These are phyloP conservation scores for Boletus sensibilis DNA, from an alignment of 768 basidiomycete genomes.

Conservation along the genomic window DNA sequence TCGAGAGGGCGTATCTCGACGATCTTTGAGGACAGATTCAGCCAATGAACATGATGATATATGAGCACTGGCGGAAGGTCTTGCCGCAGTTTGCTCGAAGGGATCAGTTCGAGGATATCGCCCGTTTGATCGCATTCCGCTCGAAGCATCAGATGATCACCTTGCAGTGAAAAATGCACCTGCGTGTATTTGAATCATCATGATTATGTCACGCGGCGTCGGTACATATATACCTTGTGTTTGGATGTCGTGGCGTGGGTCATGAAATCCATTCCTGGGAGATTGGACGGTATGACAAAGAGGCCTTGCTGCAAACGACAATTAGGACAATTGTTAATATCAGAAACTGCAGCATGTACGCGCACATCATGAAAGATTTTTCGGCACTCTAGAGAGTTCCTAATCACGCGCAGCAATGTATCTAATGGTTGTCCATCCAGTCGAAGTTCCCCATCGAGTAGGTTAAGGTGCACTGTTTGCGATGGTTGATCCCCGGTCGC, in stretches of 20 bases:
- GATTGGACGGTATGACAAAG: neutral
- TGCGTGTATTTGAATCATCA: neutral
- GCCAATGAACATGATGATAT: slow-evolving; percentile 22
- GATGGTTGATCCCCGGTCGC: neutral
- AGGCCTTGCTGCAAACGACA: neutral
- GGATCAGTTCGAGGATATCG: slow-evolving; percentile 20
- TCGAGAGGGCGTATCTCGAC: slow-evolving; percentile 27
- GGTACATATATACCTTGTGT: slow-evolving; percentile 3
- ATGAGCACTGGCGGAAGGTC: slow-evolving; percentile 22
- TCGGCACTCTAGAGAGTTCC: neutral
- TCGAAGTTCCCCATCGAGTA: slow-evolving; percentile 17
- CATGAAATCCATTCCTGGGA: neutral
- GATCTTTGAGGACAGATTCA: slow-evolving; percentile 10
- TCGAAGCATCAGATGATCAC: slow-evolving; percentile 5
- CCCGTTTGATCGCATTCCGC: neutral
- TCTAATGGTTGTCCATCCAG: slow-evolving; percentile 18
- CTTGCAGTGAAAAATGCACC: slow-evolving; percentile 17
- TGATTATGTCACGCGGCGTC: neutral
- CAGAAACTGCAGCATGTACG: neutral
- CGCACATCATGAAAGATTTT: neutral
- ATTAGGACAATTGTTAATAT: too few relatives aligned
- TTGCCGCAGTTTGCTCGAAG: neutral
- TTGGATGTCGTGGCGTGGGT: neutral
- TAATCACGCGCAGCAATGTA: slow-evolving; percentile 6
- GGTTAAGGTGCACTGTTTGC: neutral